Evolutionary conservation across 257 asterid genomes (phyloP).

Genomic region (Henckelia pumila): DNA sequence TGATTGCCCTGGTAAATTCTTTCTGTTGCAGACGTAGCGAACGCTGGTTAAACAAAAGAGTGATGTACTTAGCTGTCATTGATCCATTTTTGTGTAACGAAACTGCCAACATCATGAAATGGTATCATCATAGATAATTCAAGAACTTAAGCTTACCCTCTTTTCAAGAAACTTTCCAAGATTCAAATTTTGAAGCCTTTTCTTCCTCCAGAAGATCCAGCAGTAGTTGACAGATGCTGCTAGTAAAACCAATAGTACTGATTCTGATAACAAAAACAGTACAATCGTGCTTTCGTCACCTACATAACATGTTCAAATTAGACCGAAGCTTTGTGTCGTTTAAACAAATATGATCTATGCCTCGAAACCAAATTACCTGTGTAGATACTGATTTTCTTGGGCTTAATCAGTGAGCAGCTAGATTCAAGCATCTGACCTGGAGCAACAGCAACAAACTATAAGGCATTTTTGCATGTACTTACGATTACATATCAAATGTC

Average conservation of each 20-base stretch:
- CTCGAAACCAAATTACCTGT: slow-evolving; percentile 40
- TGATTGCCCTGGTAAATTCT: slow-evolving; percentile 63
- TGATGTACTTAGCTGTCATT: no score
- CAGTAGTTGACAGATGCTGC: slow-evolving; percentile 56
- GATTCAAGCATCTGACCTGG: slow-evolving; percentile 74
- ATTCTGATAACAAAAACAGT: slow-evolving; percentile 63
- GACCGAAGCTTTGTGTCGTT: background rate
- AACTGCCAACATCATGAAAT: background rate
- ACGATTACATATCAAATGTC: slow-evolving; percentile 11
- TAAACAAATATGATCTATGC: background rate
- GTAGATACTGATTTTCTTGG: slow-evolving; percentile 43
- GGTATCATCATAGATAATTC: background rate
- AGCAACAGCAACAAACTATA: background rate
- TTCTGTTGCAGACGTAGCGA: slow-evolving; percentile 70
- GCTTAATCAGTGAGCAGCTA: slow-evolving; percentile 65
- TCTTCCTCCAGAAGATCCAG: slow-evolving; percentile 79
- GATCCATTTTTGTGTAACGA: background rate
- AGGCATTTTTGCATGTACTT: background rate
- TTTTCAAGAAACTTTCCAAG: slow-evolving; percentile 81
- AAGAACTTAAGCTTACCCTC: slow-evolving; percentile 53
- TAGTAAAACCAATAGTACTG: slow-evolving; percentile 52
- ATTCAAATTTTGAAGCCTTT: slow-evolving; percentile 61
- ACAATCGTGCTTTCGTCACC: slow-evolving; percentile 62
- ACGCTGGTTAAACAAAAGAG: slow-evolving; percentile 42
- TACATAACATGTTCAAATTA: slow-evolving; percentile 29